These are phyloP conservation scores for Brassica balearica DNA, from an alignment of 441 rosid species.

Conservation along the genomic window DNA sequence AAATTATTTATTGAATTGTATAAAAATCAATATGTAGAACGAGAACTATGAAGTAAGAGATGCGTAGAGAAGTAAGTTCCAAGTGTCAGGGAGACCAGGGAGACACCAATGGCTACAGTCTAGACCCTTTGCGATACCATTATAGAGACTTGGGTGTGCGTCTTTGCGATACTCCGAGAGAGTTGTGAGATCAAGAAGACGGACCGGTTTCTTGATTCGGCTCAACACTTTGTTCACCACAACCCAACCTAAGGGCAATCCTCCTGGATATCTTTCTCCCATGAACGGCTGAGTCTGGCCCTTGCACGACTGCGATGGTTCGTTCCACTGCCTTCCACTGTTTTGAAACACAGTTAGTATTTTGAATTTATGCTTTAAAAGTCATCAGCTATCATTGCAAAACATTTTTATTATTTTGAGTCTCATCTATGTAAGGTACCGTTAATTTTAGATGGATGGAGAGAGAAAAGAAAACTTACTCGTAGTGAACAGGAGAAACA, in stretches of 20 bases:
- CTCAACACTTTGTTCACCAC: conserved; percentile 65
- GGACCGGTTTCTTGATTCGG: conserved; percentile 42
- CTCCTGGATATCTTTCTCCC: conserved; percentile 60
- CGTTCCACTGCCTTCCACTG: conserved; percentile 68
- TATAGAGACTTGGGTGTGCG: conserved; percentile 62
- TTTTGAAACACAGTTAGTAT: neutral
- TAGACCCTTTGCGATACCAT: conserved; percentile 45
- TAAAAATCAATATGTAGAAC: conserved; percentile 1
- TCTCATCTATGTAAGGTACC: neutral
- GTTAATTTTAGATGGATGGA: neutral
- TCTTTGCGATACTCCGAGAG: conserved; percentile 69
- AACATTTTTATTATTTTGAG: neutral
- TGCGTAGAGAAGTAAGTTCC: conserved; percentile 69
- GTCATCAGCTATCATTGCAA: neutral
- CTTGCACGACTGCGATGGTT: conserved; percentile 56
- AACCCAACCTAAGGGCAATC: conserved; percentile 59
- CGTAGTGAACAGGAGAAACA: conserved; percentile 70
- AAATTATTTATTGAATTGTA: conserved; percentile 15
- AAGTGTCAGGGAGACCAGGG: conserved; percentile 78
- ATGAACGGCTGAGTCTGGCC: conserved; percentile 59
- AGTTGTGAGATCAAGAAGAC: conserved; percentile 49
- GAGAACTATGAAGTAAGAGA: conserved; percentile 47
- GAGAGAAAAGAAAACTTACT: conserved; percentile 47
- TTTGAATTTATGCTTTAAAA: neutral
- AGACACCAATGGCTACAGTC: conserved; percentile 88